Conservation (phyloP, 2,329 filamentous ascomycete species). For the Harringtonia aguacate region DNA sequence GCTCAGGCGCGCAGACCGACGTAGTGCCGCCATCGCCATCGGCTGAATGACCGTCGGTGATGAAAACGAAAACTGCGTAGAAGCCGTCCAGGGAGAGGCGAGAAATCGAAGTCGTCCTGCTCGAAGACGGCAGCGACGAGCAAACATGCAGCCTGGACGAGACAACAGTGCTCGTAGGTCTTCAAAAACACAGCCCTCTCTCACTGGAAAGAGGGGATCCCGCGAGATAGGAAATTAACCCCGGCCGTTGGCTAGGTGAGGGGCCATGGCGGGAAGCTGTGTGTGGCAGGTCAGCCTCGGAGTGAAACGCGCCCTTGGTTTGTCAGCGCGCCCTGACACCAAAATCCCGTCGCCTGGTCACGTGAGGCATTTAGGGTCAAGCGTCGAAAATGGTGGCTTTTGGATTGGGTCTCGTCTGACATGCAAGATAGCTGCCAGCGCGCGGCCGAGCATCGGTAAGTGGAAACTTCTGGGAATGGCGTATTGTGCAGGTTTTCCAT, state of each 20-base stretch:
- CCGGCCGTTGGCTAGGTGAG: not conserved
- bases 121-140: not conserved
- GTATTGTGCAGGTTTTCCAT: too few relatives aligned
- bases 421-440: too few relatives aligned
- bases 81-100: not conserved
- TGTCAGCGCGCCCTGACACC: conserved; percentile 13
- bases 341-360: conserved; percentile 15
- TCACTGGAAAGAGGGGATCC: too few relatives aligned
- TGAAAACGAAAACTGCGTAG: not conserved
- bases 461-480: not conserved
- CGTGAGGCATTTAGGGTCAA: conserved; percentile 12
- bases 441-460: not conserved
- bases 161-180: too few relatives aligned
- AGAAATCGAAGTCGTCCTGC: not conserved
- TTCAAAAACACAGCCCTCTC: too few relatives aligned
- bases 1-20: conserved; percentile 29
- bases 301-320: conserved; percentile 13
- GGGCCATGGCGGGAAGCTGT: not conserved
- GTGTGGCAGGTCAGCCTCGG: not conserved
- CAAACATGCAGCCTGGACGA: too few relatives aligned
- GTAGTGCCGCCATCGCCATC: conserved; percentile 17
- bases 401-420: too few relatives aligned
- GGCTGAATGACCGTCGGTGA: not conserved
- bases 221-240: not conserved
- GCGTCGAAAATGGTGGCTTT: too few relatives aligned